Percentiles rank a stretch among this genome's conserved stretches.
Evolutionary conservation across 306 rosid genomes (phyloP).

Genomic region (Dalbergia oliveri): DNA sequence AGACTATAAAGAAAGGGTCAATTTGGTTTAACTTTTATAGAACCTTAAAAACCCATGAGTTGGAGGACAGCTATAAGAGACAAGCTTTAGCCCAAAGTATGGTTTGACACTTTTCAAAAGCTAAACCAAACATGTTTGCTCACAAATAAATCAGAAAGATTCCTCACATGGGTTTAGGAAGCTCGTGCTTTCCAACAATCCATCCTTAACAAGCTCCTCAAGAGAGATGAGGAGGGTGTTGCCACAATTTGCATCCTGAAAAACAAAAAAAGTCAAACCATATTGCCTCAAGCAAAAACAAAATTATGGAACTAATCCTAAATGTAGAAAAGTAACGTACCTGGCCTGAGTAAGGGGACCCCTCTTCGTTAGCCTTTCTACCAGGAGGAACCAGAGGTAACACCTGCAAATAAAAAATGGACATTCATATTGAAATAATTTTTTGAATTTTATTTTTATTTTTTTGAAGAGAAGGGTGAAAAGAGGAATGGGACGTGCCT

Average conservation of each 20-base stretch:
- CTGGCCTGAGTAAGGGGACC: slow-evolving; percentile 70
- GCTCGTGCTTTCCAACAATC: slow-evolving; percentile 84
- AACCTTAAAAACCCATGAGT: too few relatives aligned
- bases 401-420: slow-evolving; percentile 56
- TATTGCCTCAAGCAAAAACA: background rate
- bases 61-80: too few relatives aligned
- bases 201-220: slow-evolving; percentile 86
- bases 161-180: slow-evolving; percentile 89
- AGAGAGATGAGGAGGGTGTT: slow-evolving; percentile 94
- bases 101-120: too few relatives aligned
- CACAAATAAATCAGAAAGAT: background rate
- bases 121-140: too few relatives aligned
- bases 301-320: background rate
- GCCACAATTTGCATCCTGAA: slow-evolving; percentile 96
- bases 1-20: background rate
- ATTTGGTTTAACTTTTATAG: too few relatives aligned
- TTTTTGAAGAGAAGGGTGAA: background rate
- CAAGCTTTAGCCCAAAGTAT: too few relatives aligned
- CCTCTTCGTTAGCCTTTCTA: slow-evolving; percentile 84
- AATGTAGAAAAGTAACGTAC: background rate
- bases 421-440: background rate
- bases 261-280: slow-evolving; percentile 33
- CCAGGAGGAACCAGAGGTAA: slow-evolving; percentile 99
- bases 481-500: slow-evolving; percentile 70
- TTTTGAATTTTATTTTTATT: too few relatives aligned